Base-by-base conservation (phyloP, 176 grass and related monocot genomes). In the Oropetium thomaeum region DNA sequence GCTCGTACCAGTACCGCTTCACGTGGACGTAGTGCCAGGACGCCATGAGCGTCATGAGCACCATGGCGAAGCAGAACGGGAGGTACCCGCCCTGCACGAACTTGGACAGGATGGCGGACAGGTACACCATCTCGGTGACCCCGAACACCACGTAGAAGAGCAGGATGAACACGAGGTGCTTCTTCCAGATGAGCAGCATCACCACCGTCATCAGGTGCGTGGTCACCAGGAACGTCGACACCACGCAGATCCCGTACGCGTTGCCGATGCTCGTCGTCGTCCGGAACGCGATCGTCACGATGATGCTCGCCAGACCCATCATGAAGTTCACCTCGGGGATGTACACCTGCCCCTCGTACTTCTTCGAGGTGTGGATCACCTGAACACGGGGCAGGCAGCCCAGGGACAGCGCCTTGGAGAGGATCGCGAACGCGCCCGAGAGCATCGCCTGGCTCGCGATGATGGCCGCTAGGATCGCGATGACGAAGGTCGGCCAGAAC, bases 381-480 rank as follows among this genome's bases (percentile, higher is more conserved):
- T 75, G 73, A 7, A 97, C 93, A 47, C 85, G 79, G 5, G 93
- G 93, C 62, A 97, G 83, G 83, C 90, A 97, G 5, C 88, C 93
- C 16, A 97, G 83, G 1, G 90, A 87, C 38, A 91, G 43, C 0
- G 90, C 89, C 84, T 97, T 92, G 75, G 89, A 90, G 28, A 97
- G 80, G 71, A 97, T 93, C 45, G 90, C 79, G n/a, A 85, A 89
- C 64, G 90, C 87, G 0, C 85, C 90, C 5, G 87, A 91, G 43
- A 97, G 86, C 93, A 97, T 97, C 5, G 94, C 90, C 34, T 93
- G 93, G 78, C 93, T 97, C 62, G 94, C 90, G 33, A 97, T 97
- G 40, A 91, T 86, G 54, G 90, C 87, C 8, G 90, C 82, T 28
- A 98, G 58, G 23, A 98, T 77, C 7, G 86, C 91, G 19, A 89